Percentiles rank a stretch among this genome's conserved stretches.
These are phyloP conservation scores for Alternaria sp. DNA, from an alignment of 2,329 filamentous ascomycete species.

Conservation along the genomic window DNA sequence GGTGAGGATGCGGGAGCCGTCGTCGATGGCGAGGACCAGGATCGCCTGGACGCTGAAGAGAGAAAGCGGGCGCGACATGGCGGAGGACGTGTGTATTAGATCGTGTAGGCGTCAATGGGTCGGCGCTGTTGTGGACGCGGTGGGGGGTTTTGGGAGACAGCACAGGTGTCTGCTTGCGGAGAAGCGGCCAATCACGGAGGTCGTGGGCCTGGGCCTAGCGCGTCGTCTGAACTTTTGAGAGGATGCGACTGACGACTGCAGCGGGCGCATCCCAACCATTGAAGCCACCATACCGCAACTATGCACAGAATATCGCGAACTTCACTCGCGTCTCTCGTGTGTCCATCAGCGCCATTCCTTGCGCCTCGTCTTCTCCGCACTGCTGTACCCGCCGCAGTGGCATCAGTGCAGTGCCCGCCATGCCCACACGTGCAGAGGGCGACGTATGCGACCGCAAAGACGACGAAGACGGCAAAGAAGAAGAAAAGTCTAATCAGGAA, in stretches of 20 bases:
- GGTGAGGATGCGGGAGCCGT: conserved; percentile 87
- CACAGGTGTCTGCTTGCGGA: conserved; percentile 40
- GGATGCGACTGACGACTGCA: not conserved
- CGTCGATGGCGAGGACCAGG: conserved; percentile 70
- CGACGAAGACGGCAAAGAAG: conserved; percentile 8
- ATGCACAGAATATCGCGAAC: conserved; percentile 33
- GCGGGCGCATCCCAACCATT: not conserved
- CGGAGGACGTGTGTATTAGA: conserved; percentile 1
- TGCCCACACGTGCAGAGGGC: conserved; percentile 6
- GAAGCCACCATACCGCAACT: not conserved
- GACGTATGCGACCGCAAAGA: conserved; percentile 22
- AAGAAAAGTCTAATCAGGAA: not conserved
- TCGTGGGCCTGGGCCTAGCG: conserved; percentile 15
- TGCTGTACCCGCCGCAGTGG: conserved; percentile 10
- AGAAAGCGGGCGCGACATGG: conserved; percentile 60
- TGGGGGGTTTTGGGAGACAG: conserved; percentile 31
- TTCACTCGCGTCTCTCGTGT: conserved; percentile 39
- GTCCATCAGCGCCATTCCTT: conserved; percentile 46
- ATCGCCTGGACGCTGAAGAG: conserved; percentile 62
- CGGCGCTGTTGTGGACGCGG: conserved; percentile 11
- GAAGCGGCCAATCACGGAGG: conserved; percentile 35
- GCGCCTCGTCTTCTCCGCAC: conserved; percentile 38
- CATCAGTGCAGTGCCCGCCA: conserved; percentile 10
- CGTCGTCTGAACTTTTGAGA: conserved; percentile 16
- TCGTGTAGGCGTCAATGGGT: conserved; percentile 9